phyloP scores from a whole-genome alignment of 139 green algal species.

The Astrephomene gubernaculifera region DNA sequence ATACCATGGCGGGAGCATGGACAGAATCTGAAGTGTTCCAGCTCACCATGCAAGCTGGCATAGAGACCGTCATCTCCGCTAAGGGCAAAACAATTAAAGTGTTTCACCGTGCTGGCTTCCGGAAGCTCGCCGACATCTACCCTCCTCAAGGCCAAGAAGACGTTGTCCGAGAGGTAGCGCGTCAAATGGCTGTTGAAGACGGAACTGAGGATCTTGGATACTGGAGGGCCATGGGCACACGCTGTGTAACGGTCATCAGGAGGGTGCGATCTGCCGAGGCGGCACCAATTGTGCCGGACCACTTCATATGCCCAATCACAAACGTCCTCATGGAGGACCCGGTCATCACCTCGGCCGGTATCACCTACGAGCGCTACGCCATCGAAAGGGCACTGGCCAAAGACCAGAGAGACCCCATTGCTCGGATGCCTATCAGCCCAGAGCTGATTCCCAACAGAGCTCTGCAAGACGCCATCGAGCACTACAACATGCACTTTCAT shows the following conservation, averaged over 20 bases:
- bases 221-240: not conserved
- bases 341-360: not conserved
- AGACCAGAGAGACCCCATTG: not conserved
- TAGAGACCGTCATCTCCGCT: too few species aligned
- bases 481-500: not conserved
- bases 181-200: not conserved
- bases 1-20: too few species aligned
- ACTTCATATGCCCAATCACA: not conserved
- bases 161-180: not conserved
- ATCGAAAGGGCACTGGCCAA: not conserved
- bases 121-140: too few species aligned
- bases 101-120: too few species aligned
- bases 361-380: not conserved
- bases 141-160: not conserved
- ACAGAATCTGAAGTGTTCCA: too few species aligned
- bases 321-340: not conserved
- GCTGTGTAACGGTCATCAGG: not conserved
- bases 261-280: not conserved
- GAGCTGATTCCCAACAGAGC: not conserved
- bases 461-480: not conserved
- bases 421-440: not conserved
- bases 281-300: not conserved
- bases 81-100: too few species aligned
- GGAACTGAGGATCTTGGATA: not conserved
- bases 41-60: too few species aligned